Percentiles rank a stretch among this genome's conserved stretches.
Evolutionary conservation across 257 asterid genomes (phyloP).

Genomic region (Fraxinus quadrangulata): DNA sequence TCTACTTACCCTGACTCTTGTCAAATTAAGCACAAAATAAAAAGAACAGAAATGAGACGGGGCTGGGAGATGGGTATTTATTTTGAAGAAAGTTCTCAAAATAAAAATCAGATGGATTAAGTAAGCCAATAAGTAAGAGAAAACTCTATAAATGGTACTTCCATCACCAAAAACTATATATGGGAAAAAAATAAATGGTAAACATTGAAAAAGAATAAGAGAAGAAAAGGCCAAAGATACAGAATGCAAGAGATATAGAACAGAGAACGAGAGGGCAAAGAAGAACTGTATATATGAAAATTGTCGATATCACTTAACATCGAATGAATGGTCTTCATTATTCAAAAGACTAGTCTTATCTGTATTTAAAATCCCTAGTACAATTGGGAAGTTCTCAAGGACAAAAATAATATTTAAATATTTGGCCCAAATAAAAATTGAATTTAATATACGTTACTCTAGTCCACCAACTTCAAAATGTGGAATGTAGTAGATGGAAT

Average conservation of each 20-base stretch:
- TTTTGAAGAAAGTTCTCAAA: not conserved
- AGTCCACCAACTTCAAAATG: too few relatives aligned
- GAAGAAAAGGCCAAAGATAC: not conserved
- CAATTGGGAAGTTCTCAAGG: not conserved
- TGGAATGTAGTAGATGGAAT: too few relatives aligned
- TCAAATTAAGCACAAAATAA: not conserved
- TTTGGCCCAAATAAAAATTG: too few relatives aligned
- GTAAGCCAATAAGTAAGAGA: not conserved
- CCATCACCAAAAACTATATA: not conserved
- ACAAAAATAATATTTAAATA: not conserved
- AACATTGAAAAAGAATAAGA: not conserved
- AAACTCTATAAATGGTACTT: not conserved
- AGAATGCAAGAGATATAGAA: not conserved
- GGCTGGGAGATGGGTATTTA: not conserved
- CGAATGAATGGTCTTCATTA: not conserved
- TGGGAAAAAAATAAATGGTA: not conserved
- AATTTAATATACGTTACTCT: too few relatives aligned
- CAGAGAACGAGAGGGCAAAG: not conserved
- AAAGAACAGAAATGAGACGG: not conserved
- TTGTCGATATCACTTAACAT: not conserved
- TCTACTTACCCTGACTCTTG: not conserved
- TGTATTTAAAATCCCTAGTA: not conserved
- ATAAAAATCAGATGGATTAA: not conserved
- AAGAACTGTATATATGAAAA: not conserved
- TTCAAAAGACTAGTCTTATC: not conserved